These are phyloP conservation scores for Phylloporus sp. DNA, from an alignment of 768 basidiomycete species.

Conservation along the genomic window DNA sequence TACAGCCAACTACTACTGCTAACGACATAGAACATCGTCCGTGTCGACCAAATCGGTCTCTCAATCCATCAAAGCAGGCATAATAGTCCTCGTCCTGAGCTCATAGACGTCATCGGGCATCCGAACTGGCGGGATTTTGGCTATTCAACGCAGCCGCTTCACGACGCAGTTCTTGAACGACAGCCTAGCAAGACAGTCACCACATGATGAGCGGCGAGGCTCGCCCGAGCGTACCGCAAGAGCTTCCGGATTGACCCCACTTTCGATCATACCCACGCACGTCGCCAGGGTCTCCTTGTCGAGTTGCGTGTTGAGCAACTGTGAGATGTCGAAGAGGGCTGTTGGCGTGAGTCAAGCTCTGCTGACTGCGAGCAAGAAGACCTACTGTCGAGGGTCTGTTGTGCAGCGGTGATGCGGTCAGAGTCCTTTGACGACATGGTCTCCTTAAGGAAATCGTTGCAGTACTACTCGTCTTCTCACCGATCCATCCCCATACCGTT, in stretches of 20 bases:
- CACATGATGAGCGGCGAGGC: background rate
- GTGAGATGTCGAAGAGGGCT: slow-evolving; percentile 87
- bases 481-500: too few relatives aligned
- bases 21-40: slow-evolving; percentile 18
- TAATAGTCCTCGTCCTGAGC: slow-evolving; percentile 1
- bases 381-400: slow-evolving; percentile 69
- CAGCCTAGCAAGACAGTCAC: slow-evolving; percentile 48
- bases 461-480: too few relatives aligned
- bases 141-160: slow-evolving; percentile 48
- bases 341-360: slow-evolving; percentile 8
- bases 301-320: slow-evolving; percentile 79
- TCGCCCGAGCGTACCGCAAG: slow-evolving; percentile 60
- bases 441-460: too few relatives aligned
- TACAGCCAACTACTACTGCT: slow-evolving; percentile 8
- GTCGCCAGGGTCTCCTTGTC: slow-evolving; percentile 91
- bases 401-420: slow-evolving; percentile 57
- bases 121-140: slow-evolving; percentile 19
- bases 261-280: slow-evolving; percentile 89
- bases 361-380: slow-evolving; percentile 13
- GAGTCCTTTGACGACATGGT: slow-evolving; percentile 45
- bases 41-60: slow-evolving; percentile 18
- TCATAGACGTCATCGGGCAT: slow-evolving; percentile 19
- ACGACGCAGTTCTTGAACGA: slow-evolving; percentile 76
- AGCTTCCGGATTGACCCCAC: slow-evolving; percentile 88
- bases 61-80: slow-evolving; percentile 12